phyloP scores from a whole-genome alignment of 2,329 filamentous ascomycete species.

The Cladorrhinum sp. region DNA sequence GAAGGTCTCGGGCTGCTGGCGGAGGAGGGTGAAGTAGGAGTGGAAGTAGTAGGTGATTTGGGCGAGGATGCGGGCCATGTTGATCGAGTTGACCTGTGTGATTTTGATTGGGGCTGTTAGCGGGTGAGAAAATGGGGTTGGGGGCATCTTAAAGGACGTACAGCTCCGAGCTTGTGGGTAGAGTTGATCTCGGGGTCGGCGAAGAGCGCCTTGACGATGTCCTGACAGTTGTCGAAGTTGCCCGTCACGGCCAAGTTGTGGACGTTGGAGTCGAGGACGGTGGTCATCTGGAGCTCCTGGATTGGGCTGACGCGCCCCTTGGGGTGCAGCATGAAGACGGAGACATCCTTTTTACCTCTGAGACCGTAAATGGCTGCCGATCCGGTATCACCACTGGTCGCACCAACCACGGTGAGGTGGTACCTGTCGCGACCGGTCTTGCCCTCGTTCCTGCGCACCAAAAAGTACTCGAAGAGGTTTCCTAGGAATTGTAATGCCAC shows the following conservation, averaged over 20 bases:
- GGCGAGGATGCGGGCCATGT: conserved; percentile 90
- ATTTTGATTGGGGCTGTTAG: too few relatives aligned
- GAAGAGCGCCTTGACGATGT: conserved; percentile 92
- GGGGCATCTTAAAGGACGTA: background rate
- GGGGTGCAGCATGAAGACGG: conserved; percentile 90
- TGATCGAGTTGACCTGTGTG: conserved; percentile 76
- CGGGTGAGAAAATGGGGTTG: too few relatives aligned
- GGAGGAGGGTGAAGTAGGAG: conserved; percentile 80
- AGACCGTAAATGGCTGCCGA: conserved; percentile 95
- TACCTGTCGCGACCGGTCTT: conserved; percentile 66
- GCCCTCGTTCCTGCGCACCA: conserved; percentile 68
- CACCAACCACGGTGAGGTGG: conserved; percentile 81
- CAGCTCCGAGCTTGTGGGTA: conserved; percentile 79
- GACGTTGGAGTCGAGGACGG: conserved; percentile 83
- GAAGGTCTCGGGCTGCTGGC: conserved; percentile 53
- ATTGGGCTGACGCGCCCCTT: conserved; percentile 87
- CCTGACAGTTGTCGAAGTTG: conserved; percentile 96
- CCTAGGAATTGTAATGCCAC: conserved; percentile 90
- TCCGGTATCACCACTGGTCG: conserved; percentile 81
- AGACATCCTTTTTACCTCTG: conserved; percentile 93
- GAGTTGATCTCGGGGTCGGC: conserved; percentile 80
- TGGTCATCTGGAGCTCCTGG: conserved; percentile 97
- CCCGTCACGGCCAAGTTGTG: conserved; percentile 88
- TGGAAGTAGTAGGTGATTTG: conserved; percentile 98
- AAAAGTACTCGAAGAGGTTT: conserved; percentile 92